Conservation (phyloP, 2,329 filamentous ascomycete species). For the Aspergillus costaricaensis region DNA sequence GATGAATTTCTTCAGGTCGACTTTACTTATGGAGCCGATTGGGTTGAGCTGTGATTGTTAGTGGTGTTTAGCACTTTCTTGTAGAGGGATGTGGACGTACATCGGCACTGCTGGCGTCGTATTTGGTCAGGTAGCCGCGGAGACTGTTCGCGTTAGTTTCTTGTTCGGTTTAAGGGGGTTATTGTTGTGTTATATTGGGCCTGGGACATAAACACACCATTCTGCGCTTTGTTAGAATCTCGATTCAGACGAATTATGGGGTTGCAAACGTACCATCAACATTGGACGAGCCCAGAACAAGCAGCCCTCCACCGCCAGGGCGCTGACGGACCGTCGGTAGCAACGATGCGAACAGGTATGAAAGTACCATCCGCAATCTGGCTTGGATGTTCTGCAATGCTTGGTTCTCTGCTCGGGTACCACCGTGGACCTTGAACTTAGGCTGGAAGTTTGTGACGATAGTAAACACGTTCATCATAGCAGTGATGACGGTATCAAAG, state of each 20-base stretch:
- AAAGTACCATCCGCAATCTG: slow-evolving; percentile 64
- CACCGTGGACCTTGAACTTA: slow-evolving; percentile 66
- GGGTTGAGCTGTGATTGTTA: slow-evolving; percentile 34
- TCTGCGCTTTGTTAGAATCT: slow-evolving; percentile 23
- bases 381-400: slow-evolving; percentile 70
- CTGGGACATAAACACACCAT: slow-evolving; percentile 25
- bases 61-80: neutral
- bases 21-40: slow-evolving; percentile 60
- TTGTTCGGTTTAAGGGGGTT: neutral
- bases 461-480: slow-evolving; percentile 62
- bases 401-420: slow-evolving; percentile 61
- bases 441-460: slow-evolving; percentile 62
- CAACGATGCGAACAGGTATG: slow-evolving; percentile 66
- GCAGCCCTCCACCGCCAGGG: slow-evolving; percentile 58
- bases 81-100: slow-evolving; percentile 42
- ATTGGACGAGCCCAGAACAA: slow-evolving; percentile 69
- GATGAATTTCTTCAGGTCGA: slow-evolving; percentile 71
- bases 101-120: slow-evolving; percentile 60
- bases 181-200: neutral
- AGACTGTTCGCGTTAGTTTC: slow-evolving; percentile 41
- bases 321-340: slow-evolving; percentile 61
- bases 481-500: slow-evolving; percentile 68
- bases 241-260: neutral
- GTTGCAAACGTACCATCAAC: slow-evolving; percentile 50
- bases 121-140: slow-evolving; percentile 68